phyloP scores from a whole-genome alignment of 2,329 filamentous ascomycete species.

The Helotiales sp. region DNA sequence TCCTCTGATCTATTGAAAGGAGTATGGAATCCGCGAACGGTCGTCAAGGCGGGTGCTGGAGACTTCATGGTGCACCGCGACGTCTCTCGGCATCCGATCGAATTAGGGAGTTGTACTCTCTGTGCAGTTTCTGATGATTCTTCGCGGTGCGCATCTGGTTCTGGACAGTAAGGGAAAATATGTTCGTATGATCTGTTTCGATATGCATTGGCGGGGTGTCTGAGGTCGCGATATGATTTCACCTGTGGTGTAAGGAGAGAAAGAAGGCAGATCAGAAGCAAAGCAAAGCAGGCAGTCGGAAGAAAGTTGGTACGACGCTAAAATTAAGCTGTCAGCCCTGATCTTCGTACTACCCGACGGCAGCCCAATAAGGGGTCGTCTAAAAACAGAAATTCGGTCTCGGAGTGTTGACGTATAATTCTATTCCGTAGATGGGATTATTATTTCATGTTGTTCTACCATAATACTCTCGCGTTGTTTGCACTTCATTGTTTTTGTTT shows the following conservation, averaged over 20 bases:
- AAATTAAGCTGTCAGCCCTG: not conserved
- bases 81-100: conserved; percentile 36
- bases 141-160: conserved; percentile 35
- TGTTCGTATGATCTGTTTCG: conserved; percentile 27
- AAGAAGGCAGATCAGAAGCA: conserved; percentile 17
- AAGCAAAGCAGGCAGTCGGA: not conserved
- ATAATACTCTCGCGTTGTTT: no score
- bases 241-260: conserved; percentile 27
- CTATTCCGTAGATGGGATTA: no score
- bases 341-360: not conserved
- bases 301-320: not conserved
- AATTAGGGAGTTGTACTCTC: conserved; percentile 37
- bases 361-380: not conserved
- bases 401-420: no score
- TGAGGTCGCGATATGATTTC: conserved; percentile 15
- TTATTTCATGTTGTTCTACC: no score
- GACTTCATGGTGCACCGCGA: conserved; percentile 37
- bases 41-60: conserved; percentile 30
- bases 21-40: conserved; percentile 36
- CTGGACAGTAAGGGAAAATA: conserved; percentile 20
- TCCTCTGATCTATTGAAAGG: conserved; percentile 47
- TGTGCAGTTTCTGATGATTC: conserved; percentile 34
- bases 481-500: no score
- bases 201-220: conserved; percentile 35
- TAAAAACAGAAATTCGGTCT: not conserved